Base-by-base conservation (phyloP, 495 filamentous ascomycete genomes). In the Penicillium ochrochloron region DNA sequence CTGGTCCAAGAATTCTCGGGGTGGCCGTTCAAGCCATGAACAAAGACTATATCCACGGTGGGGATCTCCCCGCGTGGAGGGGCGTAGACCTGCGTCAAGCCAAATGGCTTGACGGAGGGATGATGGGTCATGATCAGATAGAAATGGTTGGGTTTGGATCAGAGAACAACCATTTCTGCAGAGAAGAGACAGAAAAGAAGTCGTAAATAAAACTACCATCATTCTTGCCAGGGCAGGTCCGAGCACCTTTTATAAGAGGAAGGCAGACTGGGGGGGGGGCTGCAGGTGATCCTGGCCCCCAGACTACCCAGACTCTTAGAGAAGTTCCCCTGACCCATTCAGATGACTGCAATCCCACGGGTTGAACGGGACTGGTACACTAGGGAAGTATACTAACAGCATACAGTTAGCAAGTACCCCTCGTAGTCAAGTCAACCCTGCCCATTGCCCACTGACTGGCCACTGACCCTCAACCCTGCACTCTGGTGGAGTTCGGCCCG, bases 1-100 rank as follows among this genome's bases (percentile, higher is more conserved):
- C 85, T 84, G 17, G 89, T 89, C 92, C 92, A 96, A 51, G 90
- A 91, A 59, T 85, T 84, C 29, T 88, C 77, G 1, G 92, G 90
- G 59, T 92, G 83, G 23, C 92, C 92, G 68, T 94, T 94, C 33
- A 96, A 80, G 56, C 92, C 92, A 72, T 96, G 92, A 44, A 96
- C 91, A 52, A 93, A 85, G 12, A 93, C 88, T 39, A 93, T 86
- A 68, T 80, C 78, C 10, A 80, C 76, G 8, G 73, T 73, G 34
- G 76, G 73, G 53, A 37, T 56, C 19, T 69, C 69, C 15, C 73
- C 70, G 54, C 67, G 84, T 42, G 88, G 85, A 51, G 89, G 85
- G 44, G 75, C 65, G 72, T 89, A 92, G 57, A 93, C 83, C 66
- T 89, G 82, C 19, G 88, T 88, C 68, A 92, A 76, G 76, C 91